Conservation (phyloP, 139 green algal species). For the Edaphochlamys debaryana region DNA sequence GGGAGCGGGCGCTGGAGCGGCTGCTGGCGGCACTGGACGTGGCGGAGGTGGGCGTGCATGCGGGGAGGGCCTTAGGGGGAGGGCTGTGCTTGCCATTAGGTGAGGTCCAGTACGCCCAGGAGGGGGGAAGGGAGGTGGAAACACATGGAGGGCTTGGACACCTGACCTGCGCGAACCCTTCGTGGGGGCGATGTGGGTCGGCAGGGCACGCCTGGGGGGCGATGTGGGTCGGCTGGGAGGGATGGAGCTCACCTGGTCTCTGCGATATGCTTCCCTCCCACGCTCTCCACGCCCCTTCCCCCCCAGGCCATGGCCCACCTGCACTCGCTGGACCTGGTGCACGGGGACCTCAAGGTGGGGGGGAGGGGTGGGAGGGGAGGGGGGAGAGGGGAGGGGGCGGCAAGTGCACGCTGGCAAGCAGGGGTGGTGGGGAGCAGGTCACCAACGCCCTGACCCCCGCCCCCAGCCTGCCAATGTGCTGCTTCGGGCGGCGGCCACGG, state of each 20-base stretch:
- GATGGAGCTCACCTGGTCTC: no score
- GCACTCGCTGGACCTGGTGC: constrained; percentile 6
- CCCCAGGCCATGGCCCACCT: neutral
- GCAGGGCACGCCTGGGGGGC: no score
- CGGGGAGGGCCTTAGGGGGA: neutral
- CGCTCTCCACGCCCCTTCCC: neutral
- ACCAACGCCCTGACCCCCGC: no score
- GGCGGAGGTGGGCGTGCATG: neutral
- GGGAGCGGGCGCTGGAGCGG: neutral
- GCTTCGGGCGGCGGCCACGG: neutral
- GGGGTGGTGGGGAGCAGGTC: no score
- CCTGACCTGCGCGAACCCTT: neutral
- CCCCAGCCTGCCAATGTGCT: neutral
- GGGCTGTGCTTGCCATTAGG: no score
- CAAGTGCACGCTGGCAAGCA: no score
- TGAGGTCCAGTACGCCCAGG: no score
- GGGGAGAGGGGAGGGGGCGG: neutral
- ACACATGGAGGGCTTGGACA: neutral
- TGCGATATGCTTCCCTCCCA: neutral
- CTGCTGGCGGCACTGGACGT: neutral
- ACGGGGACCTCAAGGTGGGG: neutral
- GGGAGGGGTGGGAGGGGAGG: neutral
- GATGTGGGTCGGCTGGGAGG: no score
- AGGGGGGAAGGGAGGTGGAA: no score
- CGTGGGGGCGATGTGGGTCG: no score